A percentile compares a stretch with the other conserved stretches of the same genome.
These are phyloP conservation scores for Lentinus tigrinus DNA, from an alignment of 768 basidiomycete genomes.

Conservation along the genomic window DNA sequence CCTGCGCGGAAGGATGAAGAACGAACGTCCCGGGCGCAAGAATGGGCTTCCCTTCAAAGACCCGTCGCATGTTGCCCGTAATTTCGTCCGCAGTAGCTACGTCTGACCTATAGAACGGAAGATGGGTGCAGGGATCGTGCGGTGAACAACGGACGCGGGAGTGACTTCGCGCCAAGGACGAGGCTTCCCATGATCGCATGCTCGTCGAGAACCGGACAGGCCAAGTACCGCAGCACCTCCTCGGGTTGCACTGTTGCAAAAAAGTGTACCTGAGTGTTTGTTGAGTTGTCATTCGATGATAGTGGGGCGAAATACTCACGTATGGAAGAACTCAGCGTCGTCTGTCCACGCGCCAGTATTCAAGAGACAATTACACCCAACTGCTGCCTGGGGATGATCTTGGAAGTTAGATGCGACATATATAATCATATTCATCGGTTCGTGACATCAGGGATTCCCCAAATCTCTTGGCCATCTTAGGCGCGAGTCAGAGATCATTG, in stretches of 20 bases:
- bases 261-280: background rate
- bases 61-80: background rate
- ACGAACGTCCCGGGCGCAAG: slow-evolving; percentile 5
- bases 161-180: background rate
- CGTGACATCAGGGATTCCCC: too few relatives aligned
- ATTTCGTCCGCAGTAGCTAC: background rate
- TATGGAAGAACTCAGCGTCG: slow-evolving; percentile 19
- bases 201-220: slow-evolving; percentile 23
- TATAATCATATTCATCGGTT: slow-evolving; percentile 27
- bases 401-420: slow-evolving; percentile 31
- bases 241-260: background rate
- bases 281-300: background rate
- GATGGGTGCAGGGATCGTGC: background rate
- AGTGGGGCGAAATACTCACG: background rate
- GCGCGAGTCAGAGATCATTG: too few relatives aligned
- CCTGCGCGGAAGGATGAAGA: slow-evolving; percentile 11
- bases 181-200: slow-evolving; percentile 21
- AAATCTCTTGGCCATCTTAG: too few relatives aligned
- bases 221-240: slow-evolving; percentile 32
- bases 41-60: slow-evolving; percentile 2
- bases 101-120: slow-evolving; percentile 2
- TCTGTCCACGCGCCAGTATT: slow-evolving; percentile 28
- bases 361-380: slow-evolving; percentile 30
- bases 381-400: slow-evolving; percentile 21
- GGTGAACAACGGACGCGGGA: slow-evolving; percentile 3